These are phyloP conservation scores for Trichophyton mentagrophytes DNA, from an alignment of 2,329 filamentous ascomycete genomes.

Conservation along the genomic window DNA sequence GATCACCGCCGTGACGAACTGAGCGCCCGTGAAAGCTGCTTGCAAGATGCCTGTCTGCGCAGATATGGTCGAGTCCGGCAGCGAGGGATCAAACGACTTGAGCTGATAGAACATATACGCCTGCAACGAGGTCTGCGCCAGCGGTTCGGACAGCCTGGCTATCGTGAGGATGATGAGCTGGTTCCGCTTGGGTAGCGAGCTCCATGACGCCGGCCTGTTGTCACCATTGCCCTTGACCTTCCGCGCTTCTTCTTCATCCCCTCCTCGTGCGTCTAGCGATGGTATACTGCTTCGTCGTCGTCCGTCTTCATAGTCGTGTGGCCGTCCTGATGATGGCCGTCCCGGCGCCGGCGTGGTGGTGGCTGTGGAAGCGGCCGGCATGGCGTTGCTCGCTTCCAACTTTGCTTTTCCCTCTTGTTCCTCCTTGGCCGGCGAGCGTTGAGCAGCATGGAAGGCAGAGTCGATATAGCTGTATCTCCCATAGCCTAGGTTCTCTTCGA, in stretches of 20 bases:
- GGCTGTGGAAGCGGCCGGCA: too few relatives aligned
- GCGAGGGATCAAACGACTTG: constrained; percentile 55
- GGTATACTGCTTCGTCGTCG: neutral
- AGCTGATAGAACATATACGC: constrained; percentile 83
- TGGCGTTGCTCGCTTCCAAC: too few relatives aligned
- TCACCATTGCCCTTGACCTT: constrained; percentile 11
- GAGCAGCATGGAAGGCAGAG: too few relatives aligned
- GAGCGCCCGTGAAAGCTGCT: constrained; percentile 66
- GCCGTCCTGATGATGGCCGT: neutral
- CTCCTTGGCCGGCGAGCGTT: too few relatives aligned
- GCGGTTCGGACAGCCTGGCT: constrained; percentile 66
- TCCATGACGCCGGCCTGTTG: constrained; percentile 50
- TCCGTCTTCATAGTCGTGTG: neutral
- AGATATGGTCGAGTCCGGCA: constrained; percentile 53
- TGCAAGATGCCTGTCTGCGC: constrained; percentile 65
- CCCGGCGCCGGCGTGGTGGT: neutral
- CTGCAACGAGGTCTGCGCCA: constrained; percentile 65
- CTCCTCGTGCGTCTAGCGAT: neutral
- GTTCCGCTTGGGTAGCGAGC: constrained; percentile 59
- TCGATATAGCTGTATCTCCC: too few relatives aligned
- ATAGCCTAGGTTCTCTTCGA: too few relatives aligned
- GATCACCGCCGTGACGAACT: constrained; percentile 69
- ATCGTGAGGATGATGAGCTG: constrained; percentile 68
- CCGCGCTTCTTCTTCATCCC: neutral
- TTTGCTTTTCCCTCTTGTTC: too few relatives aligned